Evolutionary conservation across 768 basidiomycete species (phyloP), one percentile per base, ranked within the genome.

Genomic region (Mycena rebaudengoi): DNA sequence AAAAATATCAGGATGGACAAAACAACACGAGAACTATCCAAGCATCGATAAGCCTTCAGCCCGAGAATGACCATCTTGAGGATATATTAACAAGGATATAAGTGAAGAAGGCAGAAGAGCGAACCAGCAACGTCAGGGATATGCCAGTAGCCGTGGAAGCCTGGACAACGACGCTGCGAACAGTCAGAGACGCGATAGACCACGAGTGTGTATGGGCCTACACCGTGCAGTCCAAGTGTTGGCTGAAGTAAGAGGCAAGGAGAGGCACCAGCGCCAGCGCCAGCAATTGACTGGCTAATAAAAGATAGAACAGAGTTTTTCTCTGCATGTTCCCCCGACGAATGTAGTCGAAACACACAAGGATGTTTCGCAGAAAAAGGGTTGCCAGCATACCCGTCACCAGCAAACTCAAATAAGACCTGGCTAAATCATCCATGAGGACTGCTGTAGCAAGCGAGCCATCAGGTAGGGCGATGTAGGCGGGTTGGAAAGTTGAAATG

Each of bases 31-130:
- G 86, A 83, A 60, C 85, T 83, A 71, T 87, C 83, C 64, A 90
- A 74, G 68, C 88, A 90, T 68, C 83, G 84, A 67, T 90, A 91
- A 8, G 85, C 88, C 71, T 91, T 91, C 68, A 86, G 77, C 14
- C 89, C 89, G 32, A 88, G 77, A 29, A 90, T 85, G 29, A 87
- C 88, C 40, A 90, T 81, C 89, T 89, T 55, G 16, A 10, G 37
- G 26, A 33, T 60, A 29, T 60, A 49, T 48, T 12, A 44, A 25
- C 14, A 20, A n/a, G 33, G 26, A 18, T 30, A 40, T 29, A 57
- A 46, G 41, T 23, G 11, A 12, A 30, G 26, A 57, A 4, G 25
- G 25, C 29, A 11, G 14, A 20, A 23, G 35, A 40, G 70, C 30
- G n/a, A 60, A 85, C 83, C 70, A 85, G 69, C 58, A 83, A 67